Conservation (phyloP, 495 filamentous ascomycete species). For the Usnea hakonensis region DNA sequence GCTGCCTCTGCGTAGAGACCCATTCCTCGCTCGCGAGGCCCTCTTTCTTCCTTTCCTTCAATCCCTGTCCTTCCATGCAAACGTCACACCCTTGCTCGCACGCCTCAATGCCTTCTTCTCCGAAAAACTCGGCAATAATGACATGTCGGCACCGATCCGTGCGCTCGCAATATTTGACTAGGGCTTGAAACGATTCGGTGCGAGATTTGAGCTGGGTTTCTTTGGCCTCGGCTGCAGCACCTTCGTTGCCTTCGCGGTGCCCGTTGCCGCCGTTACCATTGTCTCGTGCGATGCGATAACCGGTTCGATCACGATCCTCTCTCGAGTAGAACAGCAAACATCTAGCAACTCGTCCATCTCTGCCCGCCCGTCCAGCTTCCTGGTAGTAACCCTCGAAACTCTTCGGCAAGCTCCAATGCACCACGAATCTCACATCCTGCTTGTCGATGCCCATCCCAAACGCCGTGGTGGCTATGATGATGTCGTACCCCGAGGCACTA, state of each 20-base stretch:
- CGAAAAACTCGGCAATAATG: conserved; percentile 74
- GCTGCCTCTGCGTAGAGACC: conserved; percentile 62
- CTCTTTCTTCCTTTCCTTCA: conserved; percentile 55
- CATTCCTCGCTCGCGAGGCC: conserved; percentile 65
- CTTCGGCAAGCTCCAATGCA: conserved; percentile 88
- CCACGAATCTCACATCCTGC: conserved; percentile 82
- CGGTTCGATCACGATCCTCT: conserved; percentile 70
- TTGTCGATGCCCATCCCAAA: conserved; percentile 99
- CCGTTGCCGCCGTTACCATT: conserved; percentile 22
- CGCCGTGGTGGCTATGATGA: conserved; percentile 90
- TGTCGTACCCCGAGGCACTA: conserved; percentile 66
- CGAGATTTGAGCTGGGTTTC: conserved; percentile 34
- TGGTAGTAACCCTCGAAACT: conserved; percentile 94
- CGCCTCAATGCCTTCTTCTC: conserved; percentile 50
- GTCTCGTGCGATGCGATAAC: conserved; percentile 41
- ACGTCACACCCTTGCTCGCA: conserved; percentile 89
- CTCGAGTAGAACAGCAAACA: conserved; percentile 86
- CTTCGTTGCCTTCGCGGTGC: conserved; percentile 14
- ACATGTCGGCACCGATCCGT: conserved; percentile 66
- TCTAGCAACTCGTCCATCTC: conserved; percentile 76
- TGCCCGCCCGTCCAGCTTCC: conserved; percentile 84
- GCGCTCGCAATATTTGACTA: conserved; percentile 76
- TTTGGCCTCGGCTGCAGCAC: conserved; percentile 15
- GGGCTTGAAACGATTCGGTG: conserved; percentile 42
- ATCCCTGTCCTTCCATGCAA: conserved; percentile 62